Percentiles rank a stretch among this genome's conserved stretches.
These are phyloP conservation scores for Miamiensis avidus DNA, from an alignment of 169 alveolate genomes.

Conservation along the genomic window DNA sequence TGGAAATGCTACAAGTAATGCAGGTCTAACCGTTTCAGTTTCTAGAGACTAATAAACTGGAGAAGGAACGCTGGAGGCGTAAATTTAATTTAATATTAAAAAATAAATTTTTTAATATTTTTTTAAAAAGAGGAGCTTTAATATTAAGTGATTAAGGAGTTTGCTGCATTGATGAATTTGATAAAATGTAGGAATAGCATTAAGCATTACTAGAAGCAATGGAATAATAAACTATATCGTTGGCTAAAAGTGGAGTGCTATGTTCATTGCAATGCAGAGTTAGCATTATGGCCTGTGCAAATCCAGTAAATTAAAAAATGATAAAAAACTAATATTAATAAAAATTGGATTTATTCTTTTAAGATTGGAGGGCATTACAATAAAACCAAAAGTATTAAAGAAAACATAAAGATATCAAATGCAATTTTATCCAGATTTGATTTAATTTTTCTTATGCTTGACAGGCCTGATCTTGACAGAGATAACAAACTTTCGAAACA, in stretches of 20 bases:
- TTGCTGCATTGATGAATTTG: constrained; percentile 80
- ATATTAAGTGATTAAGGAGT: constrained; percentile 73
- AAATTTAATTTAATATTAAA: too few species aligned
- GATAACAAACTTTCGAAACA: constrained; percentile 43
- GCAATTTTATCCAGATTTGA: constrained; percentile 79
- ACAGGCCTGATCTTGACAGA: constrained; percentile 51
- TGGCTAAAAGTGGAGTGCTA: constrained; percentile 74
- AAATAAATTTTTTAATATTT: too few species aligned
- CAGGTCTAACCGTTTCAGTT: constrained; percentile 72
- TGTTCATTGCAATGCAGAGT: constrained; percentile 70
- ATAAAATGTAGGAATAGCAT: constrained; percentile 69
- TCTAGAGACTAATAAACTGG: constrained; percentile 48
- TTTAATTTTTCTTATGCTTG: constrained; percentile 62
- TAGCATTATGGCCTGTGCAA: constrained; percentile 81
- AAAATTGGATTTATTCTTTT: not conserved
- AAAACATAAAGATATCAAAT: constrained; percentile 66
- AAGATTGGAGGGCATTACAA: constrained; percentile 30
- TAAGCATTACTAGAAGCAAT: constrained; percentile 67
- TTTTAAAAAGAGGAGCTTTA: constrained; percentile 56
- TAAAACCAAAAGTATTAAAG: constrained; percentile 46
- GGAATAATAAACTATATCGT: constrained; percentile 69
- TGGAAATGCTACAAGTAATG: constrained; percentile 68
- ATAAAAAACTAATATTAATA: constrained; percentile 48
- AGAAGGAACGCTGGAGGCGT: constrained; percentile 66
- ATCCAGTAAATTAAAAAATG: constrained; percentile 60